These are phyloP conservation scores for Leccinum subtestaceum DNA, from an alignment of 768 basidiomycete species.

Conservation along the genomic window DNA sequence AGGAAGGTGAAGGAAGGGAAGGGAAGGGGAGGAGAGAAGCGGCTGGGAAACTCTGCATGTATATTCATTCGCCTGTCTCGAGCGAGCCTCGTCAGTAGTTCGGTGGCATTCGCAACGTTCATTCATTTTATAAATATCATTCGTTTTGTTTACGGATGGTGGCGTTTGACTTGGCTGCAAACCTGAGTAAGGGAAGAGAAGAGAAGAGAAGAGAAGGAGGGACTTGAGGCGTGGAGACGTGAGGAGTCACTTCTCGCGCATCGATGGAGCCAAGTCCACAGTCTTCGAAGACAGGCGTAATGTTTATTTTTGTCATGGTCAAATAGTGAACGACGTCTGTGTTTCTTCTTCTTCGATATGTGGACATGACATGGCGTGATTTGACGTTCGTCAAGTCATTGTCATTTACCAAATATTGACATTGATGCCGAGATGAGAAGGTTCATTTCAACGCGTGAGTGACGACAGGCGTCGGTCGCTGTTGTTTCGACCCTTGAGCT, in stretches of 20 bases:
- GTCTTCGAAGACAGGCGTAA: background rate
- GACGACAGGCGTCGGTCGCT: background rate
- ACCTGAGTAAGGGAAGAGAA: background rate
- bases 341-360: background rate
- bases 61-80: constrained; percentile 8
- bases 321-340: constrained; percentile 11
- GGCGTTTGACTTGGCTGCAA: constrained; percentile 2
- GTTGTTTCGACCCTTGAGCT: background rate
- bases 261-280: background rate
- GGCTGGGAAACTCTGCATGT: background rate
- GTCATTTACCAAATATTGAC: background rate
- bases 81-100: constrained; percentile 1
- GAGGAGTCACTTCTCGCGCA: background rate
- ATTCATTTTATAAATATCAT: constrained; percentile 30
- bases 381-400: background rate
- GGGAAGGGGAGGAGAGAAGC: background rate
- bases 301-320: background rate
- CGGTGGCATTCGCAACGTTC: constrained; percentile 16
- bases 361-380: background rate
- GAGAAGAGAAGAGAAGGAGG: background rate
- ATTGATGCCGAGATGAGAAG: background rate
- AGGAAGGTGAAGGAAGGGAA: background rate
- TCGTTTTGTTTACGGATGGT: constrained; percentile 14
- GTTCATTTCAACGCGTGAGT: background rate
- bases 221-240: background rate